A percentile compares a stretch with the other conserved stretches of the same genome.
phyloP scores from a whole-genome alignment of 2,329 filamentous ascomycete genomes.

The Anthostomella pinea region DNA sequence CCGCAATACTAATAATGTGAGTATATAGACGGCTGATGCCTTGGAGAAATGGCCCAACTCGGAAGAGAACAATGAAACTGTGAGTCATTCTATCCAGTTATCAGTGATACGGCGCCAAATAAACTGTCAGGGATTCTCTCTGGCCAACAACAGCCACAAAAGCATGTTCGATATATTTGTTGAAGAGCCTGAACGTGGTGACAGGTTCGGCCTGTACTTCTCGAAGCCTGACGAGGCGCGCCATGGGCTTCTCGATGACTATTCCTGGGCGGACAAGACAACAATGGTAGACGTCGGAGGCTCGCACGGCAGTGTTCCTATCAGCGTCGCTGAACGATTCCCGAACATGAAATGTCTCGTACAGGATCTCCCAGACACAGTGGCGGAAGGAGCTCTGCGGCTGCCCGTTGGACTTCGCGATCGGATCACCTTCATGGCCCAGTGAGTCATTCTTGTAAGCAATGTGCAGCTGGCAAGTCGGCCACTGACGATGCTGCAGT shows the following conservation, averaged over 20 bases:
- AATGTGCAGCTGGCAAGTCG: too few species aligned
- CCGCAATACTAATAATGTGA: neutral
- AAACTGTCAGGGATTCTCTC: conserved; percentile 17
- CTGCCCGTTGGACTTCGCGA: conserved; percentile 13
- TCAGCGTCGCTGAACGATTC: conserved; percentile 24
- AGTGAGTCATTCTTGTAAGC: conserved; percentile 10
- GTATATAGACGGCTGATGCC: conserved; percentile 18
- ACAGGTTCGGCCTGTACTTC: conserved; percentile 18
- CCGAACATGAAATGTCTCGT: conserved; percentile 25
- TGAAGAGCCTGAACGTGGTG: conserved; percentile 15
- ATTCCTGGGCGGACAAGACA: conserved; percentile 21
- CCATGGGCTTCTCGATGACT: conserved; percentile 18
- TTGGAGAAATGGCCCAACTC: conserved; percentile 28
- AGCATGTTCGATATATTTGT: conserved; percentile 25
- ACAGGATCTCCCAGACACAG: conserved; percentile 17
- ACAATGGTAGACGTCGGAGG: conserved; percentile 29
- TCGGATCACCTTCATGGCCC: conserved; percentile 17
- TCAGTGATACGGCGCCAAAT: too few species aligned
- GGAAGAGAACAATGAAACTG: conserved; percentile 24
- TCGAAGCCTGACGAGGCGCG: conserved; percentile 11
- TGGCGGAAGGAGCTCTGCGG: conserved; percentile 11
- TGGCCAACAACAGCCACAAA: conserved; percentile 23
- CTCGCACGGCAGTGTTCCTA: conserved; percentile 21
- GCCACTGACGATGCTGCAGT: conserved; percentile 5
- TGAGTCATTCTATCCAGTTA: conserved; percentile 4